Base-by-base conservation (phyloP, 768 basidiomycete species). In the Serendipita indica region DNA sequence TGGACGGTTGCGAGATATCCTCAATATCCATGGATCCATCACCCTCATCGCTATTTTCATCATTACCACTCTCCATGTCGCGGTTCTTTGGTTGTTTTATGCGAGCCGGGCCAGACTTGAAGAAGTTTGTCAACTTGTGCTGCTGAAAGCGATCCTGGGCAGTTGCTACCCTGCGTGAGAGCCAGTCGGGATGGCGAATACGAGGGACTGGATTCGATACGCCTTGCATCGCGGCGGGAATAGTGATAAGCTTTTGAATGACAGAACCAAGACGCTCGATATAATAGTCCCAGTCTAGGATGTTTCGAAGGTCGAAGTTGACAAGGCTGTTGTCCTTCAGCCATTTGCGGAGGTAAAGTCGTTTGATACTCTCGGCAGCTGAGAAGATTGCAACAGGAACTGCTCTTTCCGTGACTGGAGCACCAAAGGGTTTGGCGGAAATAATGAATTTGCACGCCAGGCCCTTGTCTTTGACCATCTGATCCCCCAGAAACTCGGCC, bases 391-490 rank as follows among this genome's bases (percentile, higher is more conserved):
- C 96, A 14, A 99, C 81, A 3, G 96, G 96, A 45, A 99, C 81
- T 6, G 94, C 96, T 49, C 96, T 83, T 62, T 98, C 96, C 3
- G 96, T 98, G 63, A 99, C 92, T 1, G 96, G 91, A 0, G 94
- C 88, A 1, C 93, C 93, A 14, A 78, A 73, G 1, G 96, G 96
- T 66, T 86, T 88, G 2, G 86, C 86, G 25, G 94, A 98, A 67
- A 99, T 98, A 74, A 99, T 91, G 72, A 99, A 99, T 68, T 91
- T 92, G 77, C 96, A 98, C 6, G 96, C 89, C 16, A 99, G 81
- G 60, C 96, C 96, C 68, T 98, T 99, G 73, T 98, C 96, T 70
- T 97, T 97, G 65, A 98, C 93, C 96, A 99, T 99, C 65, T 92
- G 88, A 67, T 92, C 84, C 32, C 96, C 96, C 59, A 99, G 72